Evolutionary conservation across 2,329 filamentous ascomycete species (phyloP).

Genomic region (Penicillium sp.): DNA sequence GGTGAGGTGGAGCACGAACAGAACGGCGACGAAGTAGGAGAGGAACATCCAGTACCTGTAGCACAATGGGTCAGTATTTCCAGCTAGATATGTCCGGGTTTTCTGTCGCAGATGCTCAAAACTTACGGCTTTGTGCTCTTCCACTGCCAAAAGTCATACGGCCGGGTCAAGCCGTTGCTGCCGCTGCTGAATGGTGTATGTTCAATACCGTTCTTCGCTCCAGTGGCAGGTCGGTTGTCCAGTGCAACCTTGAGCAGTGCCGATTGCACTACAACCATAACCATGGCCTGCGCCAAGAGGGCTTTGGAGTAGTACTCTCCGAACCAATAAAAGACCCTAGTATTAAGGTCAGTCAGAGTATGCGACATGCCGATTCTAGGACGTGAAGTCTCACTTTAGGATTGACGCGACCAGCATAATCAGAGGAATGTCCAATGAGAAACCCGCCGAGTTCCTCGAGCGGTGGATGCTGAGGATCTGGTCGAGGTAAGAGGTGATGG

Average conservation of each 20-base stretch:
- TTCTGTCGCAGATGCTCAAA: background rate
- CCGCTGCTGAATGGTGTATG: conserved; percentile 42
- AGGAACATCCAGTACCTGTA: conserved; percentile 59
- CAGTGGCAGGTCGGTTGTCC: conserved; percentile 52
- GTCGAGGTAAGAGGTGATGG: conserved; percentile 65
- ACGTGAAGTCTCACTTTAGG: conserved; percentile 50
- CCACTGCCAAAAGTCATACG: conserved; percentile 67
- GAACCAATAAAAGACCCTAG: conserved; percentile 65
- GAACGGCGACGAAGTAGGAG: conserved; percentile 50
- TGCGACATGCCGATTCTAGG: background rate
- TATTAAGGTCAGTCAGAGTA: background rate
- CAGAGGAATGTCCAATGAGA: conserved; percentile 66
- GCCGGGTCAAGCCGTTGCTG: conserved; percentile 42
- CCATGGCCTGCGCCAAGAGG: conserved; percentile 59
- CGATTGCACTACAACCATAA: conserved; percentile 61
- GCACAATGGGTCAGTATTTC: conserved; percentile 5
- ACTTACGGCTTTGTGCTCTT: conserved; percentile 52
- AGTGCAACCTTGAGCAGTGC: conserved; percentile 62
- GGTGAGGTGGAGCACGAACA: conserved; percentile 56
- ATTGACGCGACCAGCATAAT: conserved; percentile 68
- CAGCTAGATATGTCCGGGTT: background rate
- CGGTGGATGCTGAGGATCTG: conserved; percentile 66
- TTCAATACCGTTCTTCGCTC: conserved; percentile 40
- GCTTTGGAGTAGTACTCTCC: conserved; percentile 60
- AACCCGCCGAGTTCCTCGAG: conserved; percentile 60